These are phyloP conservation scores for Cystobasidiaceae sp. DNA, from an alignment of 1,284 basidiomycete species.

Conservation along the genomic window DNA sequence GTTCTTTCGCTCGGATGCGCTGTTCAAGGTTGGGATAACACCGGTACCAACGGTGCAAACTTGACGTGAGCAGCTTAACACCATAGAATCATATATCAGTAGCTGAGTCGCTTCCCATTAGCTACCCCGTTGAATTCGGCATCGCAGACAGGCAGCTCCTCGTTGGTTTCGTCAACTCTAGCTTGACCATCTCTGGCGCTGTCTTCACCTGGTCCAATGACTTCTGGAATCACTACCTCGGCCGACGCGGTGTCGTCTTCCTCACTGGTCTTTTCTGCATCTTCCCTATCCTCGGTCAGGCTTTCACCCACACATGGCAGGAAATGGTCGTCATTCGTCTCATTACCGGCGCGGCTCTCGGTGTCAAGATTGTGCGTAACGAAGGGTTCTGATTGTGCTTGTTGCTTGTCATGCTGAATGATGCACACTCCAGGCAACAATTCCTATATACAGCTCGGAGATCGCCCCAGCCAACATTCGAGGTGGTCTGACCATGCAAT, in stretches of 20 bases:
- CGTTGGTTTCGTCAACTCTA: constrained; percentile 44
- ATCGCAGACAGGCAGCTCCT: constrained; percentile 41
- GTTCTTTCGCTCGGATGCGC: constrained; percentile 44
- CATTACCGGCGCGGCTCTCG: constrained; percentile 42
- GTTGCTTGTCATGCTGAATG: too few relatives aligned
- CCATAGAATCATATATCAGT: too few relatives aligned
- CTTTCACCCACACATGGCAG: constrained; percentile 56
- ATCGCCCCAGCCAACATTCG: constrained; percentile 50
- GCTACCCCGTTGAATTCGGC: constrained; percentile 42
- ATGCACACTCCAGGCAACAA: constrained; percentile 45
- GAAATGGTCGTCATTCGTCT: constrained; percentile 49
- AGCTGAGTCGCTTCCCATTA: too few relatives aligned
- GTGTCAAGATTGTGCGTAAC: background rate
- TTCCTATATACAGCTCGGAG: constrained; percentile 47
- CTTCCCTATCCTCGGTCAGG: constrained; percentile 58
- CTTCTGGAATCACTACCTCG: constrained; percentile 43
- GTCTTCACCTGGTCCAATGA: constrained; percentile 38
- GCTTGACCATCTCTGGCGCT: background rate
- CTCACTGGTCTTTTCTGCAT: constrained; percentile 56
- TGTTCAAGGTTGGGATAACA: constrained; percentile 50
- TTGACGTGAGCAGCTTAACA: constrained; percentile 26
- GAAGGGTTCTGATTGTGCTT: too few relatives aligned
- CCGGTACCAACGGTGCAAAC: constrained; percentile 34
- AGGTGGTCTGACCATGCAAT: constrained; percentile 42
- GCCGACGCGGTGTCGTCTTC: constrained; percentile 66